Evolutionary conservation across 176 grass and related monocot genomes (phyloP), one percentile per base, ranked within the genome.

Genomic region (Microstegium vimineum): DNA sequence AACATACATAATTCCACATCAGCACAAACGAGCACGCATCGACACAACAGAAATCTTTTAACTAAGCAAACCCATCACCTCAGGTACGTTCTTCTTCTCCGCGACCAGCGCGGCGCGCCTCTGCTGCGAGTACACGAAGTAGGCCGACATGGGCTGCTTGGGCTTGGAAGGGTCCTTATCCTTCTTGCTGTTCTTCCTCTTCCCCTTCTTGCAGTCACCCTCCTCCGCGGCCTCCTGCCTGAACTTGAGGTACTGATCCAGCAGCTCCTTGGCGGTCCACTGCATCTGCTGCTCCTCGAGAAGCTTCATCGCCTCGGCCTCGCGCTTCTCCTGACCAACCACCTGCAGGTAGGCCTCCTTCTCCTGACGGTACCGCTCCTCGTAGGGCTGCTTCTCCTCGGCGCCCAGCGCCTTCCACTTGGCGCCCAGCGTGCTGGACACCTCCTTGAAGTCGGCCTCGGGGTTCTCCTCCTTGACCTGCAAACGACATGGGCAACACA

Each of bases 221-320:
- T 79, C 83, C 0, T 85, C 84, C 40, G 23, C 54, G 54, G 80
- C 85, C 74, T 95, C 89, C 79, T 94, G 83, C 41, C 90, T 91
- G 89, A 95, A 99, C 84, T 87, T 84, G 79, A 99, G 60, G 81
- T 99, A 95, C 69, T 99, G 93, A 26, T 90, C 89, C 3, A 99
- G 82, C 77, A 99, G 84, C 84, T 95, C 91, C 80, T 88, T 98
- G 13, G 93, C 89, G 0, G 91, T 99, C 73, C 82, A 86, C 66
- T 91, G 92, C 91, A 88, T 90, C 69, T 95, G 91, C 72, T 99
- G 93, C 51, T 91, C 96, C 79, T 99, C 91, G 5, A 94, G 80
- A 74, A 99, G 96, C 87, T 90, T 99, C 90, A 95, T 93, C 10
- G 93, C 96, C 77, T 95, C 91, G 1, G 82, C 90, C 90, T 99